phyloP scores from a whole-genome alignment of 768 basidiomycete genomes.

The Holtermanniella nyarrowii region DNA sequence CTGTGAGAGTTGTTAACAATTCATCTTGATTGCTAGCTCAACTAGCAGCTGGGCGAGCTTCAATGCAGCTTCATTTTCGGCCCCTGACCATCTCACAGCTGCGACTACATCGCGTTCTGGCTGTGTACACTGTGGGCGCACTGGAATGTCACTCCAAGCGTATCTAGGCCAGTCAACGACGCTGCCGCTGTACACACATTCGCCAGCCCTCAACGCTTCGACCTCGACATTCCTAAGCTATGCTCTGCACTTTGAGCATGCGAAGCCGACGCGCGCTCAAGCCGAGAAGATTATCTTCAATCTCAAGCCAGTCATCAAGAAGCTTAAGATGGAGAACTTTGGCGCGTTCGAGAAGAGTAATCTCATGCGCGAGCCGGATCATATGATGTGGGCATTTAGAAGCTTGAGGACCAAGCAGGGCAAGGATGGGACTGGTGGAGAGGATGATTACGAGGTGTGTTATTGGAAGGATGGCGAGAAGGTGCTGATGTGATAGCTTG shows the following conservation, averaged over 20 bases:
- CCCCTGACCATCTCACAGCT: too few relatives aligned
- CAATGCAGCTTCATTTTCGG: too few relatives aligned
- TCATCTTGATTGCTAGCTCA: too few relatives aligned
- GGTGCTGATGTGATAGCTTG: conserved; percentile 11
- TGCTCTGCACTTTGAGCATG: conserved; percentile 17
- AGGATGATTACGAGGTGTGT: conserved; percentile 33
- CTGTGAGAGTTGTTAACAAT: too few relatives aligned
- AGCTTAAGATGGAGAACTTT: conserved; percentile 11
- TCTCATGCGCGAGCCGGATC: conserved; percentile 34
- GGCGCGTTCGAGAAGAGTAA: conserved; percentile 29
- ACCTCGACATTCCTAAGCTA: conserved; percentile 32
- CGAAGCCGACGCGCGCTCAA: conserved; percentile 16
- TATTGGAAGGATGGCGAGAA: neutral
- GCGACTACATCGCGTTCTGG: too few relatives aligned
- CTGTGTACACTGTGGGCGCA: too few relatives aligned
- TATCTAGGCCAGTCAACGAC: neutral
- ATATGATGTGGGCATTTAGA: conserved; percentile 34
- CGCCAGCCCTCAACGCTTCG: conserved; percentile 22
- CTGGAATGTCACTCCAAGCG: neutral
- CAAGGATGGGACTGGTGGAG: conserved; percentile 29
- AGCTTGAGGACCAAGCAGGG: conserved; percentile 24
- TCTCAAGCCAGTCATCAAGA: conserved; percentile 11
- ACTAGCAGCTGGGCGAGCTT: too few relatives aligned
- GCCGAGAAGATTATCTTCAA: conserved; percentile 21
- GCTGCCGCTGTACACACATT: conserved; percentile 14